Conservation (phyloP, 1,284 basidiomycete genomes). For the Moniliophthora roreri region DNA sequence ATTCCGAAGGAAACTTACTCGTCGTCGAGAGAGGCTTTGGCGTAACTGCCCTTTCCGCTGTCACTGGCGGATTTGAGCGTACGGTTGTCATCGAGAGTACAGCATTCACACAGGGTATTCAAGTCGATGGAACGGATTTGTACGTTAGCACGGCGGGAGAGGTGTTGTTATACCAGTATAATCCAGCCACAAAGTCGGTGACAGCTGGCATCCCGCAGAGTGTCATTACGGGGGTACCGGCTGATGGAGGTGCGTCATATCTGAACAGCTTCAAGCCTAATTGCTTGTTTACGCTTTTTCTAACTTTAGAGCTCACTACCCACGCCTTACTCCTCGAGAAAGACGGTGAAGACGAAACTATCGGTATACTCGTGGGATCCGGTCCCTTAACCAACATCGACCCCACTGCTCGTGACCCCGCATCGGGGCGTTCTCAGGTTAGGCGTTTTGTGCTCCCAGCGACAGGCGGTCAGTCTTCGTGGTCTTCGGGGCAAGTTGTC, state of each 20-base stretch:
- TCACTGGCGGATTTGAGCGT: conserved; percentile 34
- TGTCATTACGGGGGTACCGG: conserved; percentile 33
- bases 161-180: conserved; percentile 30
- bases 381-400: conserved; percentile 40
- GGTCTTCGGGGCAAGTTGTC: conserved; percentile 32
- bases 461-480: conserved; percentile 19
- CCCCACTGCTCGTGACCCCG: conserved; percentile 36
- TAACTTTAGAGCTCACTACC: conserved; percentile 33
- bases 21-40: conserved; percentile 40
- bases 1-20: conserved; percentile 34
- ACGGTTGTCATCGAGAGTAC: conserved; percentile 35
- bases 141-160: conserved; percentile 33
- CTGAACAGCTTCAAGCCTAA: not conserved
- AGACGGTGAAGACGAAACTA: conserved; percentile 14
- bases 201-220: conserved; percentile 14
- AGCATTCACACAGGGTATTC: conserved; percentile 40
- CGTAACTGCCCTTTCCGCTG: conserved; percentile 34
- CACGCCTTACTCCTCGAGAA: conserved; percentile 37
- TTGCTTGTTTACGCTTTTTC: not conserved
- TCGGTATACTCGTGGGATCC: conserved; percentile 30
- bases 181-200: conserved; percentile 26
- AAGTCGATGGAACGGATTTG: conserved; percentile 30
- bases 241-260: conserved; percentile 34
- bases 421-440: conserved; percentile 40
- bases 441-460: conserved; percentile 26